Percentiles rank a stretch among this genome's conserved stretches.
Evolutionary conservation across 129 eudicot genomes (phyloP).

Genomic region (Artemisia tridentata): DNA sequence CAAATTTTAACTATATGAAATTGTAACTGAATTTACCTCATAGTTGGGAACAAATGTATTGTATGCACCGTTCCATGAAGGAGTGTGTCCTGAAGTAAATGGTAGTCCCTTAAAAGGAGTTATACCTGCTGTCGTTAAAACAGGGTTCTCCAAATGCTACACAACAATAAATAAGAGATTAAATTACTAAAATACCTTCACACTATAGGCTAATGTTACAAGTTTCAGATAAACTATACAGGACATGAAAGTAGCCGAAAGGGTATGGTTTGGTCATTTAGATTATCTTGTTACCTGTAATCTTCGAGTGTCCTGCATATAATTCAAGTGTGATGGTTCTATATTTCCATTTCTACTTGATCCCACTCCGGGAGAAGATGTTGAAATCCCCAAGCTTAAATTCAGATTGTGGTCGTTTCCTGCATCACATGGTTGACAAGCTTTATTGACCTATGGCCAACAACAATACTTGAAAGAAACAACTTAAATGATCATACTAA

Average conservation of each 20-base stretch:
- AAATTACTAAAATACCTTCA: conserved; percentile 12
- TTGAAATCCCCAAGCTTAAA: conserved; percentile 65
- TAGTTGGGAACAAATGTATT: conserved; percentile 39
- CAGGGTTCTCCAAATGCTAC: conserved; percentile 45
- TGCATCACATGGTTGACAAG: conserved; percentile 16
- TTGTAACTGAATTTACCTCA: conserved; percentile 37
- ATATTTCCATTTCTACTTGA: conserved; percentile 41
- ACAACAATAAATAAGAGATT: conserved; percentile 12
- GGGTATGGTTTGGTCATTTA: background rate
- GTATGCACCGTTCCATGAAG: conserved; percentile 38
- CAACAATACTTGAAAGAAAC: background rate
- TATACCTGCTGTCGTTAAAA: conserved; percentile 23
- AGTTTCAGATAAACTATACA: background rate
- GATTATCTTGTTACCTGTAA: conserved; percentile 34
- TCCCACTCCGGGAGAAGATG: conserved; percentile 32
- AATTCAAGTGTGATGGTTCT: conserved; percentile 30
- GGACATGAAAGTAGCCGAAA: background rate
- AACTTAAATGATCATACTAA: background rate
- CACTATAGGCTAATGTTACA: conserved; percentile 3
- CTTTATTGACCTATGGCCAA: background rate
- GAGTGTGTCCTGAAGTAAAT: conserved; percentile 38
- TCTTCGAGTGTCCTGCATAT: conserved; percentile 34
- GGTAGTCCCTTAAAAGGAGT: conserved; percentile 42
- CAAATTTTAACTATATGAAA: background rate
- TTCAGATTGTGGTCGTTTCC: conserved; percentile 52